These are phyloP conservation scores for Gossypium australe DNA, from an alignment of 345 rosid species.

Conservation along the genomic window DNA sequence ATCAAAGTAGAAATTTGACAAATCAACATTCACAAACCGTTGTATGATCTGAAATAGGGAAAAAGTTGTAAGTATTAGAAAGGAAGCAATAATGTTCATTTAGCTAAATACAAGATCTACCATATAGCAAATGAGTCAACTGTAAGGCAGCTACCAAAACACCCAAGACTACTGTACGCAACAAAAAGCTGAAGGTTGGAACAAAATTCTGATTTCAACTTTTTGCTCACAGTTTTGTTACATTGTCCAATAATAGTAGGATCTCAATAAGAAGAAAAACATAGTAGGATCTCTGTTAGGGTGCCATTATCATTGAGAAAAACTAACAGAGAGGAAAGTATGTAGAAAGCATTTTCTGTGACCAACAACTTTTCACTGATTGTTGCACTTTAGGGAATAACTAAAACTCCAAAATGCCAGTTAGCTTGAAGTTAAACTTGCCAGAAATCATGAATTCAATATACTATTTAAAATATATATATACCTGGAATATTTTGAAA, in stretches of 20 bases:
- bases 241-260: neutral
- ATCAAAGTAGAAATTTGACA: slow-evolving; percentile 92
- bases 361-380: neutral
- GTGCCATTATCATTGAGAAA: neutral
- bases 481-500: slow-evolving; percentile 90
- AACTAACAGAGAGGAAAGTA: neutral
- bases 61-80: neutral
- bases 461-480: neutral
- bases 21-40: slow-evolving; percentile 78
- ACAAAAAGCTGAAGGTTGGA: neutral
- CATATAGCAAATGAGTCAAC: slow-evolving; percentile 2
- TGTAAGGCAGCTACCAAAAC: neutral
- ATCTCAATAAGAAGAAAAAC: neutral
- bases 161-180: neutral
- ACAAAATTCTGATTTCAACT: neutral
- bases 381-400: neutral
- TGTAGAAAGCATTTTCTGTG: neutral
- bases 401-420: neutral
- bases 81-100: neutral
- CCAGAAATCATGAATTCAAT: neutral
- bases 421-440: neutral
- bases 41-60: slow-evolving; percentile 63
- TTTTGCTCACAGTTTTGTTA: neutral
- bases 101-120: neutral
- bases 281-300: neutral